These are phyloP conservation scores for Sporothrix humicola DNA, from an alignment of 2,329 filamentous ascomycete species.

Conservation along the genomic window DNA sequence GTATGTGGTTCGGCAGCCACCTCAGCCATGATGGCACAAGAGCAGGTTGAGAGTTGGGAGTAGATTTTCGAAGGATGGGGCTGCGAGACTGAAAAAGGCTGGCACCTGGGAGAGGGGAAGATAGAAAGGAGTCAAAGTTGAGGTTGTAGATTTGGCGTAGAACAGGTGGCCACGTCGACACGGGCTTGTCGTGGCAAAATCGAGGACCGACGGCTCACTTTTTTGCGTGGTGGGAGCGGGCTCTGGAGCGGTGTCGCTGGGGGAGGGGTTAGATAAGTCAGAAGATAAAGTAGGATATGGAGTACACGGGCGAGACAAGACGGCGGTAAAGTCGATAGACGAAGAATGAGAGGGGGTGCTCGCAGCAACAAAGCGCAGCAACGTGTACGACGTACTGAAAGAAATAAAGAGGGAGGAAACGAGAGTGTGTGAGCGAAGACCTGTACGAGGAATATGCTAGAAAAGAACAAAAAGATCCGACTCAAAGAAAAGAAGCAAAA, in stretches of 20 bases:
- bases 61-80: neutral
- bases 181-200: slow-evolving; percentile 17
- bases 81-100: neutral
- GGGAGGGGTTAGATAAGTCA: slow-evolving; percentile 23
- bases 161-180: neutral
- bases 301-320: neutral
- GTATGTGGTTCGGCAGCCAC: slow-evolving; percentile 47
- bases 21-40: slow-evolving; percentile 39
- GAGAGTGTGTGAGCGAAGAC: neutral
- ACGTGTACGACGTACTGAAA: neutral
- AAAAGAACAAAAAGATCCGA: neutral
- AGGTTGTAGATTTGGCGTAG: neutral
- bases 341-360: neutral
- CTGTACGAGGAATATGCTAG: neutral
- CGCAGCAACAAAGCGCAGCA: slow-evolving; percentile 6
- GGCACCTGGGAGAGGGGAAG: neutral
- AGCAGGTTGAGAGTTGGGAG: neutral
- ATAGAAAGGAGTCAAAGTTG: neutral
- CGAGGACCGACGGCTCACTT: neutral
- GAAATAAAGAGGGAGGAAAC: neutral
- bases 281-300: slow-evolving; percentile 10
- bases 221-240: neutral
- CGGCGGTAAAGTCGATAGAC: neutral
- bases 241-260: slow-evolving; percentile 30
- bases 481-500: neutral